phyloP scores from a whole-genome alignment of 805 yeast species.

The Schwanniomyces pseudopolymorphus region DNA sequence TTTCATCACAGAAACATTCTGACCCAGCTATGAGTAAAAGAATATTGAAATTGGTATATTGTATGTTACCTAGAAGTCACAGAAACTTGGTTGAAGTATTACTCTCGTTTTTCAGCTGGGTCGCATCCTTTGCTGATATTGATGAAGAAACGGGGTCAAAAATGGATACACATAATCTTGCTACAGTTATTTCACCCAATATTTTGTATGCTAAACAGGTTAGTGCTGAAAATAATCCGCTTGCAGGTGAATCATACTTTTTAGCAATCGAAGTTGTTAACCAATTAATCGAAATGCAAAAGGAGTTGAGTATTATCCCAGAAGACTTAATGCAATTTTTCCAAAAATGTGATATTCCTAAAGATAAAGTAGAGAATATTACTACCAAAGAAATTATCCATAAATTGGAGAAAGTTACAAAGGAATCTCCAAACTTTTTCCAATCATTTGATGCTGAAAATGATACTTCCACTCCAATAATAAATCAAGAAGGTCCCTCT shows the following conservation, averaged over 20 bases:
- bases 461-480: constrained; percentile 7
- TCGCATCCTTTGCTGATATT: constrained; percentile 89
- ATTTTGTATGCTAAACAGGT: constrained; percentile 62
- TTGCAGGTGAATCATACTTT: constrained; percentile 70
- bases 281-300: constrained; percentile 76
- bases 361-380: constrained; percentile 12
- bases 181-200: constrained; percentile 95
- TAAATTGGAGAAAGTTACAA: constrained; percentile 28
- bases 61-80: constrained; percentile 77
- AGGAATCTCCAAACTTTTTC: constrained; percentile 33
- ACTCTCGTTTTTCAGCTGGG: constrained; percentile 87
- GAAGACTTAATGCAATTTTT: constrained; percentile 53
- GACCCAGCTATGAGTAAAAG: constrained; percentile 49
- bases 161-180: constrained; percentile 93
- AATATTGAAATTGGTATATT: constrained; percentile 61
- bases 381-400: constrained; percentile 38
- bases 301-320: constrained; percentile 78
- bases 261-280: constrained; percentile 90
- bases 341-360: constrained; percentile 44
- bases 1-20: constrained; percentile 56
- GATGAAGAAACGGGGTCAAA: constrained; percentile 86
- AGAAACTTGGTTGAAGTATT: constrained; percentile 86
- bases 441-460: constrained; percentile 10
- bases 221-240: constrained; percentile 19
- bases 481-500: constrained; percentile 26